Base-by-base conservation (phyloP, 306 rosid genomes). In the Lathyrus aphaca region DNA sequence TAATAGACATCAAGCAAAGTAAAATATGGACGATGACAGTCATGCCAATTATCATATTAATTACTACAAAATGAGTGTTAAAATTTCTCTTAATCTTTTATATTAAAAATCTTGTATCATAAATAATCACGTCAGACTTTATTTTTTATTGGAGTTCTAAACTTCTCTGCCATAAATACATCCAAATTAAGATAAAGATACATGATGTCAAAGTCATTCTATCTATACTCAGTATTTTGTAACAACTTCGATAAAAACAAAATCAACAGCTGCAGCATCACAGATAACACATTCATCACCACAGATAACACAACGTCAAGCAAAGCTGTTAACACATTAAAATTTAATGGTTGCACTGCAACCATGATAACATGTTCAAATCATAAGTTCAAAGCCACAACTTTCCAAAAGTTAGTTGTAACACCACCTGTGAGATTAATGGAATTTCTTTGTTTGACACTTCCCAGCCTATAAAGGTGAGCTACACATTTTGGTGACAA, bases 371-470 rank as follows among this genome's bases (percentile, higher is more conserved):
- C 66, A 71, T 54, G 32, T 64, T 50, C n/a, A 71, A 62, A 64
- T 25, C 23, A 9, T 63, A 72, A 56, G 56, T 58, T 72, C 64
- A 58, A 49, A 40, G 40, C 39, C 38, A 16, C 68, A 55, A 35
- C 53, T 48, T 16, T 45, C 62, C 53, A 70, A 55, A 69, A 14
- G 59, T 55, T 69, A 10, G 50, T 62, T 21, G 60, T 66, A 45
- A 45, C 3, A 8, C 67, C 44, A 70, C 21, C 15, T 11, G 32
- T 29, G 54, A 57, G 29, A 8, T 19, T 30, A 50, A 42, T 21
- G 44, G 63, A 68, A 74, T 53, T 68, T 62, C 49, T 73, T 73
- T 44, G 74, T 74, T 79, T 30, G 73, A 68, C 75, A 73, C 71
- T 46, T 81, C 19, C 51, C 15, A 1, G 13, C 27, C 43, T 55